phyloP scores from a whole-genome alignment of 495 filamentous ascomycete genomes.

The Parmelia sp. region DNA sequence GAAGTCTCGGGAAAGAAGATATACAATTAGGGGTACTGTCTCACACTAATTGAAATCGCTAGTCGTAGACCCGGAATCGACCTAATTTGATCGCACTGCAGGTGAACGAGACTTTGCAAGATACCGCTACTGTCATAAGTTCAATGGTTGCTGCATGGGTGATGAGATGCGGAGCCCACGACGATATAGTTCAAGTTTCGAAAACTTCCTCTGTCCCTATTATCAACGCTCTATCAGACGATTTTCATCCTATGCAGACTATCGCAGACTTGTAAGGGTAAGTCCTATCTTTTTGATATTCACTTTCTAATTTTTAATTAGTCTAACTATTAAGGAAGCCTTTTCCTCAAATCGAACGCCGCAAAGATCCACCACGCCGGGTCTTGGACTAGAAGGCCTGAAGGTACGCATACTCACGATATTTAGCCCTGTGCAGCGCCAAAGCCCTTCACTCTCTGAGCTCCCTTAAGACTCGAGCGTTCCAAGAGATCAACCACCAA shows the following conservation, averaged over 20 bases:
- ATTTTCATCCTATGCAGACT: slow-evolving; percentile 86
- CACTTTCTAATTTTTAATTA: background rate
- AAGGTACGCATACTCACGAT: slow-evolving; percentile 35
- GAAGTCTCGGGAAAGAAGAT: slow-evolving; percentile 70
- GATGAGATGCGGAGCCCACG: slow-evolving; percentile 78
- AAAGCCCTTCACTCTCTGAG: background rate
- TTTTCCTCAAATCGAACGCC: slow-evolving; percentile 46
- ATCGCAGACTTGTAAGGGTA: slow-evolving; percentile 64
- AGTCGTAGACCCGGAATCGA: slow-evolving; percentile 40
- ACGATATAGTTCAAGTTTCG: slow-evolving; percentile 71
- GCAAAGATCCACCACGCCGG: slow-evolving; percentile 30
- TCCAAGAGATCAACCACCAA: background rate
- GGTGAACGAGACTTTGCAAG: slow-evolving; percentile 81
- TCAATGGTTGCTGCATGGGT: slow-evolving; percentile 90
- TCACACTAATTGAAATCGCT: background rate
- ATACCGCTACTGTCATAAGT: slow-evolving; percentile 82
- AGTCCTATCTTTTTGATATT: background rate
- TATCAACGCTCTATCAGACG: slow-evolving; percentile 87
- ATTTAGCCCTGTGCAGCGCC: too few species aligned
- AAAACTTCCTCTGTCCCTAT: slow-evolving; percentile 79
- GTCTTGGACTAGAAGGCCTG: slow-evolving; percentile 68
- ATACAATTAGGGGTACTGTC: slow-evolving; percentile 72
- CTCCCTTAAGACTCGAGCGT: background rate
- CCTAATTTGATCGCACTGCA: background rate
- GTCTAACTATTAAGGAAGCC: slow-evolving; percentile 74